Base-by-base conservation (phyloP, 441 rosid genomes). In the Erodium moschatum region DNA sequence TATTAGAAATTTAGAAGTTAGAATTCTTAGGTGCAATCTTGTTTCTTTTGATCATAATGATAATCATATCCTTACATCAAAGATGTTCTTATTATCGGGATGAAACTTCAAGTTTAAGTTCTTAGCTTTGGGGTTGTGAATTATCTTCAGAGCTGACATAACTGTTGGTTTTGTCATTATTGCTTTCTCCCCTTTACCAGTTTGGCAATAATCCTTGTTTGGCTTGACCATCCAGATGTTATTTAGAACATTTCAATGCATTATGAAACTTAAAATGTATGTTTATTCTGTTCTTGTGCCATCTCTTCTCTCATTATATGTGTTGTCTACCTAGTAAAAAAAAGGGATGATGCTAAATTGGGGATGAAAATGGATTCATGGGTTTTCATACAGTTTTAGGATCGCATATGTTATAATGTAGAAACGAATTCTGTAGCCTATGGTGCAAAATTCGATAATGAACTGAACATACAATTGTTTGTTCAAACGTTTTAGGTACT, bases 401-500 rank as follows among this genome's bases (percentile, higher is more conserved):
- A 54, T 54, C 5, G 21, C 61, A 16, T 18, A 8, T 6, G 19
- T 8, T 56, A 56, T 16, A 18, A 18, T 56, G 62, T 18, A 20
- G 10, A 18, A 56, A 56, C 18, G 21, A 18, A 8, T 56, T 16
- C 12, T 33, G 38, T 56, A 16, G 5, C 16, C 27, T 56, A 56
- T 56, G 4, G 62, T 7, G 11, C 61, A 21, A 56, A 18, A 56
- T 56, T 56, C 27, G 5, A 20, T 56, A 5, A 18, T 19, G 24
- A 56, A 16, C 20, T 54, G 20, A n/a, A 54, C 18, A 54, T 54
- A 54, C 19, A 54, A 8, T 54, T 54, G 61, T 16, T 54, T 54
- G 61, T 54, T 16, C 21, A 54, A 54, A 54, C 61, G 8, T 54
- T 54, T 54, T 19, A 54, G n/a, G 61, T 54, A 21, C 24, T 54